phyloP scores from a whole-genome alignment of 2,329 filamentous ascomycete genomes.

The Teratosphaeria viscida region DNA sequence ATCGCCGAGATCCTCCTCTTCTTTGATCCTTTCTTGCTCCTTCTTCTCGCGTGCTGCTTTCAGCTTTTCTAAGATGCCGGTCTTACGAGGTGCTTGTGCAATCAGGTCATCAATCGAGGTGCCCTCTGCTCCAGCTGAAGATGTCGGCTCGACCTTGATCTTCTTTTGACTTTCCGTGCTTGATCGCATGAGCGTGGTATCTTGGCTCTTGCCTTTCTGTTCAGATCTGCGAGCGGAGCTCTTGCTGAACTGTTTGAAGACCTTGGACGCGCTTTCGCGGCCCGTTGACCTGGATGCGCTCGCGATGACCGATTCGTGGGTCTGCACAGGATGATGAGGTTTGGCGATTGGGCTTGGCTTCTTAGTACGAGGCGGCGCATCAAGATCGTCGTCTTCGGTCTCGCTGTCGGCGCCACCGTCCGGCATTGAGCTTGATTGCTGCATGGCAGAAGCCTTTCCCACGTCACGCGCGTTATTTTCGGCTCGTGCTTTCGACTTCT shows the following conservation, averaged over 20 bases:
- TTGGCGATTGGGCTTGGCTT: neutral
- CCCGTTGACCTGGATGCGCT: neutral
- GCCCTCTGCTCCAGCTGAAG: neutral
- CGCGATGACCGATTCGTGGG: neutral
- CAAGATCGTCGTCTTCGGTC: slow-evolving; percentile 2
- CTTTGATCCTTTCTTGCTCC: slow-evolving; percentile 15
- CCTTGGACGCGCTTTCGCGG: neutral
- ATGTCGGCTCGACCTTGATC: neutral
- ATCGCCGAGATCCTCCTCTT: slow-evolving; percentile 19
- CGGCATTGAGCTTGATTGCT: neutral
- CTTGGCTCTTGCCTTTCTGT: slow-evolving; percentile 1
- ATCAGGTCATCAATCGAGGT: neutral
- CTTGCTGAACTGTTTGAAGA: slow-evolving; percentile 13
- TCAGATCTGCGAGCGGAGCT: neutral
- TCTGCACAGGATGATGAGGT: neutral
- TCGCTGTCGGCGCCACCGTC: neutral
- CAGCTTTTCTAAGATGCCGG: slow-evolving; percentile 15
- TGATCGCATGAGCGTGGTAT: neutral
- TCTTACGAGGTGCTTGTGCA: neutral
- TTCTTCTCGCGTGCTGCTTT: slow-evolving; percentile 21
- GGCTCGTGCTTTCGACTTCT: slow-evolving; percentile 8
- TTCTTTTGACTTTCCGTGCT: neutral
- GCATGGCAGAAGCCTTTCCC: neutral
- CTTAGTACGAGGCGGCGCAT: neutral
- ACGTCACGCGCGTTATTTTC: neutral